Percentiles rank a stretch among this genome's conserved stretches.
Evolutionary conservation across 225 moss, liverwort and hornwort genomes (phyloP).

Genomic region (Marchantia polymorpha): DNA sequence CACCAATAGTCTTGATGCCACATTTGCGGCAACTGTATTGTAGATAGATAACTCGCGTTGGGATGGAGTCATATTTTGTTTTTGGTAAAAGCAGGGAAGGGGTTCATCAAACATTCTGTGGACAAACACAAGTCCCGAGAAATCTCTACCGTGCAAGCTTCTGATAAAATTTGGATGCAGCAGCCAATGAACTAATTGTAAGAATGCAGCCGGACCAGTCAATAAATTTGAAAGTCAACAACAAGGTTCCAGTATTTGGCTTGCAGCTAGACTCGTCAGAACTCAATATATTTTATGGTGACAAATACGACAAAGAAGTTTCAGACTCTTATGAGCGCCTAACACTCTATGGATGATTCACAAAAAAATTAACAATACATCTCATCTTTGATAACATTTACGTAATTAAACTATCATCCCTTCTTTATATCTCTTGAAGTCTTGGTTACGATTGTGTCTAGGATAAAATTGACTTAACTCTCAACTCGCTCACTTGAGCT

Average conservation of each 20-base stretch:
- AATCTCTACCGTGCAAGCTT: conserved; percentile 74
- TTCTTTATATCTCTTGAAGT: no score
- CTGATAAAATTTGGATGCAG: conserved; percentile 59
- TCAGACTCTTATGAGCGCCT: conserved; percentile 93
- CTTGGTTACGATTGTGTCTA: no score
- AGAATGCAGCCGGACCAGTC: conserved; percentile 78
- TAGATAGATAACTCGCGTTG: conserved; percentile 93
- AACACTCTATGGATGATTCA: conserved; percentile 84
- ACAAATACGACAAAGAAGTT: conserved; percentile 52
- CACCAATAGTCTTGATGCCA: conserved; percentile 72
- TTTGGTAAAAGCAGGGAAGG: conserved; percentile 76
- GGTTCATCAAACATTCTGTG: conserved; percentile 83
- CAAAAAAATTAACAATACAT: no score
- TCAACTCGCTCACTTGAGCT: no score
- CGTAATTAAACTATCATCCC: no score
- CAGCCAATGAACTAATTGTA: conserved; percentile 79
- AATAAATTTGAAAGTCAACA: conserved; percentile 84
- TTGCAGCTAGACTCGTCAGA: conserved; percentile 73
- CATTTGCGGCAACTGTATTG: conserved; percentile 72
- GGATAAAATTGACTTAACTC: no score
- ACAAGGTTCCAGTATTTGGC: conserved; percentile 85
- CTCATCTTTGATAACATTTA: no score
- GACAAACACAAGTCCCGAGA: conserved; percentile 56
- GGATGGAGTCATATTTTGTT: conserved; percentile 97
- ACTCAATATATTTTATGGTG: conserved; percentile 73